Base-by-base conservation (phyloP, 345 rosid species). In the Firmiana major region DNA sequence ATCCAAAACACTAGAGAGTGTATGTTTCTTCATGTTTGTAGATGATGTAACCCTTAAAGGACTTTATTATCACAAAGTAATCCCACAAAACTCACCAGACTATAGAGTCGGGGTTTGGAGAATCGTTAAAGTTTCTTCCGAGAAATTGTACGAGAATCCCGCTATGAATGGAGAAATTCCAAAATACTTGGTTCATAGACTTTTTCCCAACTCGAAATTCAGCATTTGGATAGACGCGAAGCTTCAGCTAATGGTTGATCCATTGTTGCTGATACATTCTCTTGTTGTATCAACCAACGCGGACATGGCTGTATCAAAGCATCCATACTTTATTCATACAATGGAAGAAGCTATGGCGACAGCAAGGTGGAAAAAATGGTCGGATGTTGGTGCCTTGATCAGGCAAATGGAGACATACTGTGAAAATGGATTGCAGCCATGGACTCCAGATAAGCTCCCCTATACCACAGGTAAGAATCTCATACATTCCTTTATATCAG, bases 321-420 rank as follows among this genome's bases (percentile, higher is more conserved):
- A 95, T 74, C 99, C 98, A 0, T 90, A 82, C 74, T 93, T 80
- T 53, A 62, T 81, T 15, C 86, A 95, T 77, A 90, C 99, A 0
- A 88, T 95, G 94, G 99, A 95, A 77, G 99, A 95, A 79, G 99
- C 99, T 0, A 83, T 95, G 86, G 99, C 99, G 10, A 95, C 99
- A 0, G 97, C 96, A 0, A 85, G 98, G 85, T 93, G 99, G 99
- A 90, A 86, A 89, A 95, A 95, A 75, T 95, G 97, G 98, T 24
- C 79, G 38, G 97, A 93, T 76, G 82, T 89, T 13, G 80, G 79
- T 15, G 87, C 87, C 17, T 71, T 93, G 87, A 84, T 84, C 80
- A 48, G 59, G 40, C 99, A 95, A 76, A 93, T 95, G 93, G 99
- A 95, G 90, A 88, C 91, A 2, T 95, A 93, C 68, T 93, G 99